These are phyloP conservation scores for Lepidium aucheri DNA, from an alignment of 345 rosid species.

Conservation along the genomic window DNA sequence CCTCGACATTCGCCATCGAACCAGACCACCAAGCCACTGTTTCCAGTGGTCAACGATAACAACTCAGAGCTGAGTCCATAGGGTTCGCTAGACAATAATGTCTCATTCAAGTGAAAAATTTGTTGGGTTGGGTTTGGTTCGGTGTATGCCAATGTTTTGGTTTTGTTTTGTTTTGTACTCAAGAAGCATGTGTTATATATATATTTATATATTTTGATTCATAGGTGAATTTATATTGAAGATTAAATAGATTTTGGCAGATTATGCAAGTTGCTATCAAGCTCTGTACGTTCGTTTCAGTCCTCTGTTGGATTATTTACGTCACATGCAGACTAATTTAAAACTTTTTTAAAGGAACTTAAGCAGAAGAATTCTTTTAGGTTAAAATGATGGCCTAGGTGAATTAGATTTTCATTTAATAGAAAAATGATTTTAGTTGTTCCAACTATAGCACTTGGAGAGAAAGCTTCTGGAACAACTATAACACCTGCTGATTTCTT, in stretches of 20 bases:
- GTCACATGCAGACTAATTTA: constrained; percentile 9
- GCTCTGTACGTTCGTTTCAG: constrained; percentile 5
- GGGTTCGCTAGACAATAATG: constrained; percentile 35
- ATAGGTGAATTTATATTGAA: constrained; percentile 18
- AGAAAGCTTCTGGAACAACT: constrained; percentile 28
- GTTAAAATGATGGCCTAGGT: no score
- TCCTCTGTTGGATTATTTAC: background rate
- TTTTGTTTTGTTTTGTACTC: background rate
- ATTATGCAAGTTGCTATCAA: constrained; percentile 8
- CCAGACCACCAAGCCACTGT: constrained; percentile 33
- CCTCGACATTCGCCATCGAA: constrained; percentile 33
- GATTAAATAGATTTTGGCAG: background rate
- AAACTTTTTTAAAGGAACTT: background rate
- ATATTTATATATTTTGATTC: constrained; percentile 1
- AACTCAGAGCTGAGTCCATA: constrained; percentile 22
- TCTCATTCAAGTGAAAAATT: constrained; percentile 4
- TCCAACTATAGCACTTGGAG: no score
- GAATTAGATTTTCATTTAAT: no score
- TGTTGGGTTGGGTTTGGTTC: constrained; percentile 1
- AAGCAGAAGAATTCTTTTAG: background rate
- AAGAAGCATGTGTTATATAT: constrained; percentile 9
- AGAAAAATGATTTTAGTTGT: no score
- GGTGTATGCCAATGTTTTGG: background rate
- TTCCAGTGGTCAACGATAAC: constrained; percentile 34
- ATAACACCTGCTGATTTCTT: constrained; percentile 65